Evolutionary conservation across 2,329 filamentous ascomycete genomes (phyloP).

Genomic region (Exophiala calicioides): DNA sequence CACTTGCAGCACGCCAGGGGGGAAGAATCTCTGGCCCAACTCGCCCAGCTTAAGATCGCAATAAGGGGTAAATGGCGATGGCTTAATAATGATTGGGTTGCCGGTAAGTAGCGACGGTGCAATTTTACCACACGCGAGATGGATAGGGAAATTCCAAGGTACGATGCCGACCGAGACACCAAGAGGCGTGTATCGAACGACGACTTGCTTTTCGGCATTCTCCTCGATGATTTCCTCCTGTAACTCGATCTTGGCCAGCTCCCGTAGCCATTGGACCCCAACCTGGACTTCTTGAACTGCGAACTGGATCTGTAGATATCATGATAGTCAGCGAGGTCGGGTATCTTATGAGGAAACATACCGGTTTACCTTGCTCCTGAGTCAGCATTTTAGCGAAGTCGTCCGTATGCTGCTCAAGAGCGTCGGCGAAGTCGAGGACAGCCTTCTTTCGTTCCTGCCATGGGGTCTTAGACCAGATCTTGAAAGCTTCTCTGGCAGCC

Average conservation of each 20-base stretch:
- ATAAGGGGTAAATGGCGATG: conserved; percentile 58
- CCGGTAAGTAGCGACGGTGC: conserved; percentile 53
- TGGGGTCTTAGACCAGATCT: conserved; percentile 48
- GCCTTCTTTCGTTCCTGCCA: conserved; percentile 39
- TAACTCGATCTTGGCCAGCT: conserved; percentile 23
- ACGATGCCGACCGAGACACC: conserved; percentile 56
- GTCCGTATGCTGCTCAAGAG: conserved; percentile 39
- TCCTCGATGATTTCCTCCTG: conserved; percentile 28
- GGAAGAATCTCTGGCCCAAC: conserved; percentile 59
- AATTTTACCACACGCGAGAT: conserved; percentile 53
- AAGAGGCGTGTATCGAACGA: conserved; percentile 41
- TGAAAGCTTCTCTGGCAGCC: conserved; percentile 51
- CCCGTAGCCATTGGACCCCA: conserved; percentile 25
- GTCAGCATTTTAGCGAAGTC: conserved; percentile 43
- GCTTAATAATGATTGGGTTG: conserved; percentile 59
- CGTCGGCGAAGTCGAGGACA: conserved; percentile 38
- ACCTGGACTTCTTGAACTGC: conserved; percentile 22
- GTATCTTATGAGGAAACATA: conserved; percentile 17
- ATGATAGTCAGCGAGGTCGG: too few relatives aligned
- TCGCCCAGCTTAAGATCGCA: conserved; percentile 59
- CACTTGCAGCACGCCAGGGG: conserved; percentile 63
- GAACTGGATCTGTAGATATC: conserved; percentile 24
- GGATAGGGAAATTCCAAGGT: conserved; percentile 59
- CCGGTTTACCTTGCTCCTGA: conserved; percentile 46
- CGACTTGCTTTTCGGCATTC: conserved; percentile 27